Base-by-base conservation (phyloP, 31 red algal genomes). In the Porphyra umbilicalis region DNA sequence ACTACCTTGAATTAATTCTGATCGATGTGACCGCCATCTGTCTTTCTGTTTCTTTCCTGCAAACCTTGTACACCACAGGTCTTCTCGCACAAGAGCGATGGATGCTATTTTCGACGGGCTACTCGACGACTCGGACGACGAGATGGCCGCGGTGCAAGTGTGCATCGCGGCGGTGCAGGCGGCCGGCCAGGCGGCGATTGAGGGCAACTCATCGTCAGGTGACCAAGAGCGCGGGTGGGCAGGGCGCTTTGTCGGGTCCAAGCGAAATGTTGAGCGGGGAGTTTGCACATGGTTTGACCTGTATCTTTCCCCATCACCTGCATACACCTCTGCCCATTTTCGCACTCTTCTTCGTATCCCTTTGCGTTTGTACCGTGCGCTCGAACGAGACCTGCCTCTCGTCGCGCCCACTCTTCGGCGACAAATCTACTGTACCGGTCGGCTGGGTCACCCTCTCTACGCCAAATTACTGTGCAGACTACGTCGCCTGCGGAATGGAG, bases 371-470 rank as follows among this genome's bases (percentile, higher is more conserved):
- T 91, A 91, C 75, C 36, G 44, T 39, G 36, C 35, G 25, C 35
- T 91, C 34, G 71, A 91, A 77, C 76, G 76, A 33, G 77, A 85
- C 36, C 44, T 91, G 16, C 32, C 81, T 29, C 6, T 79, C 29
- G n/a, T 36, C 13, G 30, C 85, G 35, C 44, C 74, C 2, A n/a
- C n/a, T 16, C 81, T 91, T 79, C 29, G 18, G 74, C 83, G 81
- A 74, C 77, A 32, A 32, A 34, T 30, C 34, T 36, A 77, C 25
- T 57, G 29, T 13, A 8, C 44, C 18, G 86, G 82, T 6, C 33
- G 78, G 76, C 15, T 14, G 39, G 86, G 86, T 6, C 86, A 91
- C 82, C 75, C 83, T 34, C 74, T 80, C 33, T 83, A 91, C 67
- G 83, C 83, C 33, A 91, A 86, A 29, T n/a, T 91, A 57, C 35